These are phyloP conservation scores for Lentinula edodes DNA, from an alignment of 768 basidiomycete genomes.

Conservation along the genomic window DNA sequence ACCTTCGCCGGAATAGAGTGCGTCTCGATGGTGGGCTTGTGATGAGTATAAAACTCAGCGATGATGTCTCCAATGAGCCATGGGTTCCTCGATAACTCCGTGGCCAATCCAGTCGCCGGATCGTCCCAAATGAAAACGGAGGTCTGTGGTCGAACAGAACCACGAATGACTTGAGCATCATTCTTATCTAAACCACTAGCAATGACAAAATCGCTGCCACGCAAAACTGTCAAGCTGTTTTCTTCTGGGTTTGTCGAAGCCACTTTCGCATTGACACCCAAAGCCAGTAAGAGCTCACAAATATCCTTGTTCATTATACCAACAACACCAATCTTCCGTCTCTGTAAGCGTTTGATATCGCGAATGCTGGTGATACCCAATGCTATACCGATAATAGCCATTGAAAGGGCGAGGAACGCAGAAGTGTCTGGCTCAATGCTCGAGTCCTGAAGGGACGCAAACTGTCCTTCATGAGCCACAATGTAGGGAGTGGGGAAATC, in stretches of 20 bases:
- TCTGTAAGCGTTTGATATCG: neutral
- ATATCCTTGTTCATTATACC: neutral
- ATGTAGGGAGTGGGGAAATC: conserved; percentile 1
- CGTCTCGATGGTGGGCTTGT: neutral
- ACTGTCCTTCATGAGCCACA: neutral
- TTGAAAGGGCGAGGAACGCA: neutral
- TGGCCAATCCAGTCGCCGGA: neutral
- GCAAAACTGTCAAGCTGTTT: neutral
- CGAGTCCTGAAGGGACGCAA: neutral
- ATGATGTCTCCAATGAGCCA: neutral
- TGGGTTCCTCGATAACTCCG: neutral
- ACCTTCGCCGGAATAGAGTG: neutral
- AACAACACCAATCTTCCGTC: neutral
- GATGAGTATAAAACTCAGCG: neutral
- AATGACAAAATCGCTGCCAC: neutral
- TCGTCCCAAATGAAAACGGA: neutral
- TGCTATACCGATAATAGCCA: neutral
- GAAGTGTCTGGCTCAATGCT: neutral
- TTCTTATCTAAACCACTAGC: neutral
- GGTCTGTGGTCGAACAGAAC: neutral
- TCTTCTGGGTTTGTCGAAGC: neutral
- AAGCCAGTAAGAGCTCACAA: neutral
- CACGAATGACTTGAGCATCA: neutral
- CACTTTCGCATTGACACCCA: neutral
- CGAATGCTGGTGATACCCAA: neutral